These are phyloP conservation scores for Arthrobotrys iridis DNA, from an alignment of 2,329 filamentous ascomycete species.

Conservation along the genomic window DNA sequence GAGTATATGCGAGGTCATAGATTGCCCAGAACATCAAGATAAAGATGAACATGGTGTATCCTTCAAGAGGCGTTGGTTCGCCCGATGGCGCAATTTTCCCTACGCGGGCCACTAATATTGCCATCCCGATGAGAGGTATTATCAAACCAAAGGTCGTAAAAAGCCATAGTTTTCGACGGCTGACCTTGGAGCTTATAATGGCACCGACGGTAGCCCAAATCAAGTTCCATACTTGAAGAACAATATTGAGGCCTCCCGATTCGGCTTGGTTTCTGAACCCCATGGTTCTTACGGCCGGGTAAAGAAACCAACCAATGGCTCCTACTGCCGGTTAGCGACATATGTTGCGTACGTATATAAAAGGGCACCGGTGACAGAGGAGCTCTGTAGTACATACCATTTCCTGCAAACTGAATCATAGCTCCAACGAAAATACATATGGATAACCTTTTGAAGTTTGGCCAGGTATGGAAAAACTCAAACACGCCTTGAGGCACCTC, in stretches of 20 bases:
- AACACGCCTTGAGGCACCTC: neutral
- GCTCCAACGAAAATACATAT: conserved; percentile 12
- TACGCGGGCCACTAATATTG: conserved; percentile 67
- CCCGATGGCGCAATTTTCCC: conserved; percentile 63
- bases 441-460: neutral
- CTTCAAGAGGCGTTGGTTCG: conserved; percentile 60
- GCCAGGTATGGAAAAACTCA: neutral
- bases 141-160: conserved; percentile 66
- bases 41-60: conserved; percentile 67
- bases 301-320: conserved; percentile 25
- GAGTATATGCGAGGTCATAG: conserved; percentile 71
- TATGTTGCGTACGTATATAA: too few relatives aligned
- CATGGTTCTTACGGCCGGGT: conserved; percentile 2
- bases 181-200: conserved; percentile 62
- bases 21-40: conserved; percentile 71
- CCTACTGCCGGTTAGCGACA: conserved; percentile 1
- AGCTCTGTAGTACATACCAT: conserved; percentile 12
- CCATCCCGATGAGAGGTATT: conserved; percentile 66
- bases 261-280: neutral
- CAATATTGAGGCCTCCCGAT: conserved; percentile 5
- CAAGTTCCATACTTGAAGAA: conserved; percentile 15
- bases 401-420: conserved; percentile 38
- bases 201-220: conserved; percentile 1
- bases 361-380: too few relatives aligned
- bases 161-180: conserved; percentile 68